Conservation (phyloP, 2,329 filamentous ascomycete genomes). For the Fusarium kyushuense region DNA sequence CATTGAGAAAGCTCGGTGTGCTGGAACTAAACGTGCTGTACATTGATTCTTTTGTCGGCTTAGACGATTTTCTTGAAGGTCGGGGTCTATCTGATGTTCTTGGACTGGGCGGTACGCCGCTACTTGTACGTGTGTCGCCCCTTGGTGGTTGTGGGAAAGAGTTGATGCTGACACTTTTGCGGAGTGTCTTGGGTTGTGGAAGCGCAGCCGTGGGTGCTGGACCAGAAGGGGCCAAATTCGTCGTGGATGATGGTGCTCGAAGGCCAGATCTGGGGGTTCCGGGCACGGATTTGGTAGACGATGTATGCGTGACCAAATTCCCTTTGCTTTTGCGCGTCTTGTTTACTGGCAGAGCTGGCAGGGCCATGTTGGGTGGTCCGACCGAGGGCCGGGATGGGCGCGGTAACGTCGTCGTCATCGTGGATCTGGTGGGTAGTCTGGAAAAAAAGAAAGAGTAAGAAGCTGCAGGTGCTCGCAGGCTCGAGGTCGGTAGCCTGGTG, state of each 20-base stretch:
- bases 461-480: slow-evolving; percentile 35
- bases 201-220: slow-evolving; percentile 66
- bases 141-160: slow-evolving; percentile 92
- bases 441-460: slow-evolving; percentile 19
- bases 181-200: slow-evolving; percentile 73
- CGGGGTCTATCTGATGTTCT: slow-evolving; percentile 64
- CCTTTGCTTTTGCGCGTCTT: slow-evolving; percentile 78
- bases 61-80: slow-evolving; percentile 63
- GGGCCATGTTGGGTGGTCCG: slow-evolving; percentile 76
- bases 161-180: slow-evolving; percentile 93
- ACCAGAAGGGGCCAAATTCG: slow-evolving; percentile 64
- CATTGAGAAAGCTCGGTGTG: slow-evolving; percentile 82
- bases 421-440: slow-evolving; percentile 10
- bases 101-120: slow-evolving; percentile 73
- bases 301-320: slow-evolving; percentile 55
- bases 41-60: slow-evolving; percentile 66
- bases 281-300: slow-evolving; percentile 56
- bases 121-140: slow-evolving; percentile 64
- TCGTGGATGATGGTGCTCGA: slow-evolving; percentile 71
- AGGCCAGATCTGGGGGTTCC: slow-evolving; percentile 68
- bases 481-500: slow-evolving; percentile 36
- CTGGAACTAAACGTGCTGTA: slow-evolving; percentile 61
- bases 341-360: slow-evolving; percentile 78
- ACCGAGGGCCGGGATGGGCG: slow-evolving; percentile 74
- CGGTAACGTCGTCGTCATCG: slow-evolving; percentile 69